These are phyloP conservation scores for Microbotryomycetes sp. DNA, from an alignment of 1,284 basidiomycete species.

Conservation along the genomic window DNA sequence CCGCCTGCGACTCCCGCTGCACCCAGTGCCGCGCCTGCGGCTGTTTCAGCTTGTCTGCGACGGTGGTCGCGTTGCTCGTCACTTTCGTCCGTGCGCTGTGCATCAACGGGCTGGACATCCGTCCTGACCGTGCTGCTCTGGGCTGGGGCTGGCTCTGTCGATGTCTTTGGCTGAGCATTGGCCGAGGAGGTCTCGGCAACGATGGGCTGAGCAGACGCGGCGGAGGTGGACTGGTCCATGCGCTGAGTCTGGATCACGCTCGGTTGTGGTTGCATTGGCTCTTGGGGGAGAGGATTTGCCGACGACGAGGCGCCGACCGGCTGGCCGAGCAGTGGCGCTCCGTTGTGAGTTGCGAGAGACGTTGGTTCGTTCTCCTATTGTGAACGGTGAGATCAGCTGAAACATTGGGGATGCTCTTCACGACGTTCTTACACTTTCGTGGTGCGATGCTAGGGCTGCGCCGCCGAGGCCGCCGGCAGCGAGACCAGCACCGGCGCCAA, in stretches of 20 bases:
- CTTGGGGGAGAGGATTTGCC: background rate
- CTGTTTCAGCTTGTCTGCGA: background rate
- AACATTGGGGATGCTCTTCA: too few species aligned
- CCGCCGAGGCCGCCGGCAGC: conserved; percentile 1
- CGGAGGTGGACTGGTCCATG: background rate
- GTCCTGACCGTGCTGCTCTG: background rate
- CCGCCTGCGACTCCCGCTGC: conserved; percentile 1
- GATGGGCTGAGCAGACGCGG: background rate
- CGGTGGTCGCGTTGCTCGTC: background rate
- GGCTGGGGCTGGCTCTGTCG: background rate
- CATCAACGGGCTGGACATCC: background rate
- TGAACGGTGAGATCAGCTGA: background rate
- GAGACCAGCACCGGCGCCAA: conserved; percentile 3
- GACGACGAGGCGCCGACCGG: background rate
- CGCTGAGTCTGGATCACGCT: background rate
- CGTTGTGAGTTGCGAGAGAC: background rate
- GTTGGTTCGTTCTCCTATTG: background rate
- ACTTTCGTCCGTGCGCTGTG: background rate
- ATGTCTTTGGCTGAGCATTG: too few species aligned
- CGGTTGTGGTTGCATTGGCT: too few species aligned
- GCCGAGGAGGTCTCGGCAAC: too few species aligned
- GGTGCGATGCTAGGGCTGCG: background rate
- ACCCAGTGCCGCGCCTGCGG: conserved; percentile 11
- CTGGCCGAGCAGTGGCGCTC: background rate
- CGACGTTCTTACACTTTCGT: too few species aligned